Evolutionary conservation across 495 filamentous ascomycete species (phyloP).

Genomic region (Xylaria grammica): DNA sequence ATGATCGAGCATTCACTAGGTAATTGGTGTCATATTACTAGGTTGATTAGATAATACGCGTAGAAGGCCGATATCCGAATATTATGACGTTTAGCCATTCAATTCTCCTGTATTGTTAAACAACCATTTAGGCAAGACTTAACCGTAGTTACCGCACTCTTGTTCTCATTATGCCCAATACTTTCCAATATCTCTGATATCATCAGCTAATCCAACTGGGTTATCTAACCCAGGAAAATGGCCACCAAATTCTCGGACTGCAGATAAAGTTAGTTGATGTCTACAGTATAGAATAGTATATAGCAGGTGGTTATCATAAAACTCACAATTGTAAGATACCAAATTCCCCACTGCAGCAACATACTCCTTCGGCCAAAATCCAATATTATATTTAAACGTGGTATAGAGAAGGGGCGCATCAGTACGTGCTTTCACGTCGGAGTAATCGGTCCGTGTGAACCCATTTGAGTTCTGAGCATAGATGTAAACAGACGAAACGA

Average conservation of each 20-base stretch:
- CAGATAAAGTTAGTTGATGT: background rate
- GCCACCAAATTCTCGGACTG: constrained; percentile 33
- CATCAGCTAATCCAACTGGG: constrained; percentile 26
- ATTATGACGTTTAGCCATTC: no score
- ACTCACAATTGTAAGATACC: constrained; percentile 33
- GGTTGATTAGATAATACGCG: no score
- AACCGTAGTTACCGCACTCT: background rate
- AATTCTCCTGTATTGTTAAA: no score
- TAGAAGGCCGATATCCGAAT: no score
- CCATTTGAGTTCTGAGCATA: constrained; percentile 28
- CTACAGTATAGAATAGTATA: background rate
- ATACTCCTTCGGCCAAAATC: constrained; percentile 27
- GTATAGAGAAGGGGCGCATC: constrained; percentile 29
- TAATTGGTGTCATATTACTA: no score
- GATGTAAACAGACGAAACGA: constrained; percentile 30
- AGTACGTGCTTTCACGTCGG: constrained; percentile 14
- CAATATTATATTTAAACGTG: constrained; percentile 30
- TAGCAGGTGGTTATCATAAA: background rate
- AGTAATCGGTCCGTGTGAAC: constrained; percentile 14
- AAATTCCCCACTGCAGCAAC: constrained; percentile 33
- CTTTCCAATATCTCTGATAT: constrained; percentile 22
- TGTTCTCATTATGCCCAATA: background rate
- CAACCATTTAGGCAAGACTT: no score
- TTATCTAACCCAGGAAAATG: constrained; percentile 35
- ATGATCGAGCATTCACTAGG: no score